Base-by-base conservation (phyloP, 2,329 filamentous ascomycete species). In the Septoria petroselini region DNA sequence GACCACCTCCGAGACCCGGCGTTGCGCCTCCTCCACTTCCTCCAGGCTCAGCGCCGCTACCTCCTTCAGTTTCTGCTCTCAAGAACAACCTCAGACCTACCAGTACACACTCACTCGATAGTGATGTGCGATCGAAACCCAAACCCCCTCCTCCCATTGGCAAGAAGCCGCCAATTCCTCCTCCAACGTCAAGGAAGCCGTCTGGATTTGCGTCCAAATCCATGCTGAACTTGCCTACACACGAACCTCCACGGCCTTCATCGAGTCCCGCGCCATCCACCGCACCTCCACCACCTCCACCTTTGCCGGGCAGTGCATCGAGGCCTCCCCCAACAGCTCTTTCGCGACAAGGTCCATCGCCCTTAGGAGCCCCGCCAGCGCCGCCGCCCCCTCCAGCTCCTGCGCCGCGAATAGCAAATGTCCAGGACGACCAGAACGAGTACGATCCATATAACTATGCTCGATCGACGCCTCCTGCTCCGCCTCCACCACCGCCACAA, bases 71-170 rank as follows among this genome's bases (percentile, higher is more conserved):
- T 15, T 73, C 82, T 42, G 74, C 75, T 12, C 59, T 74, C 33
- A 71, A 63, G 51, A 70, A 68, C 52, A 70, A 69, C 48, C 58
- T 73, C 4, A 62, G 86, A 55, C 82, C 86, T 2, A 76, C 81
- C 18, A 83, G 82, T 29, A 73, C 77, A 59, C 73, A 76, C 53
- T 81, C 81, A 3, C 71, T 73, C 48, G 82, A 80, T 27, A 73
- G 76, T 33, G 62, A 70, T n/a, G 68, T 70, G 29, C 64, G 70
- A 21, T 68, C 70, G 29, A 78, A 79, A 59, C 84, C 84, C 7
- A 76, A 75, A 48, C 88, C 88, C 29, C 89, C 89, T 23, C 87
- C 87, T 9, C 85, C 85, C 4, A 78, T 88, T 60, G 86, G 85
- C 52, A 90, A 89, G 75, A 90, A 90, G 62, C 75, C 77, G 33